Evolutionary conservation across 345 rosid genomes (phyloP), one percentile per base, ranked within the genome.

Genomic region (Syzygium jambos): DNA sequence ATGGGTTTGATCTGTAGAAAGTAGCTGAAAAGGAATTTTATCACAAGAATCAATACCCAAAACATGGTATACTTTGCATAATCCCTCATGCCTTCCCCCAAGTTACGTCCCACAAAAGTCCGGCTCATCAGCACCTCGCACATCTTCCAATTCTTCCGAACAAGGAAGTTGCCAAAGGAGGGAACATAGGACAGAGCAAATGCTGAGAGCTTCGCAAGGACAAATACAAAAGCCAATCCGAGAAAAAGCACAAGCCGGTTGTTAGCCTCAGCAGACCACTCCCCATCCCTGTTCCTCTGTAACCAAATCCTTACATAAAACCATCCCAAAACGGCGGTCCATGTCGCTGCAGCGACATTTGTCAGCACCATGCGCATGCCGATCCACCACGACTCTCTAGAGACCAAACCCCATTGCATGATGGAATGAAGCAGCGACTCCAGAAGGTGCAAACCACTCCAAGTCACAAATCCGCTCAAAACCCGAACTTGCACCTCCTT

Each of bases 401-500:
- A 86, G 85, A 97, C 96, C 92, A 96, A 88, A 87, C 98, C 95
- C 84, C 95, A 96, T 92, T 97, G 99, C 34, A 95, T 96, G 89
- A 96, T 94, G 0, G 96, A 95, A 88, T 97, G 97, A 21, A 97
- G 96, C 87, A 96, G 87, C 5, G 98, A 92, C 85, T 94, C 98
- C 78, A 92, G 87, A 85, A 96, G 85, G 88, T 98, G 92, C 87
- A 96, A 92, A 5, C 94, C 95, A 41, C 90, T 92, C 99, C 99
- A 97, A 1, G 98, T 90, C 88, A 97, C 94, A 86, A 96, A 94
- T 90, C 93, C 85, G 38, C 95, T 97, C 91, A 97, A 91, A 92
- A 95, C 88, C 88, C 92, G 84, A 63, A 95, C 96, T 90, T 94
- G 95, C 77, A 93, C 88, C 19, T 92, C 95, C 22, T 82, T 91